These are phyloP conservation scores for Xylariaceae sp. DNA, from an alignment of 2,329 filamentous ascomycete species.

Conservation along the genomic window DNA sequence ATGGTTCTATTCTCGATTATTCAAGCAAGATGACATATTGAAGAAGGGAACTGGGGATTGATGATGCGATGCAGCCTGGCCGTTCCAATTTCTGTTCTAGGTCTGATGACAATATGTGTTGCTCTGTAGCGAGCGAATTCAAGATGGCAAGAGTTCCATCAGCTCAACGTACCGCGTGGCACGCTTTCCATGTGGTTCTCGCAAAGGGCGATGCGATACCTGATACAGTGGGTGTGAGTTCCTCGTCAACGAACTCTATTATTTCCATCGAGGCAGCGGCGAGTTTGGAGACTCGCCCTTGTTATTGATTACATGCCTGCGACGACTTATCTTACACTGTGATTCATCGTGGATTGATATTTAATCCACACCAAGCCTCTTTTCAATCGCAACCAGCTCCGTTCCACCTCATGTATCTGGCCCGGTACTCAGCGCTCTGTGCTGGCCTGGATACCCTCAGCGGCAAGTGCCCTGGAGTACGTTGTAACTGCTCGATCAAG, in stretches of 20 bases:
- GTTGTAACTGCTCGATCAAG: conserved; percentile 66
- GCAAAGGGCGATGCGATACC: too few species aligned
- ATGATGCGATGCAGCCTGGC: too few species aligned
- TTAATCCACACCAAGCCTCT: background rate
- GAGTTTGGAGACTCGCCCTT: background rate
- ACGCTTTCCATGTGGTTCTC: too few species aligned
- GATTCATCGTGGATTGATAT: background rate
- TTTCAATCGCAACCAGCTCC: background rate
- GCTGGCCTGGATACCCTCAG: conserved; percentile 51
- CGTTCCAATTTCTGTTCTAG: too few species aligned
- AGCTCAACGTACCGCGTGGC: too few species aligned
- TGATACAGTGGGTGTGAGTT: too few species aligned
- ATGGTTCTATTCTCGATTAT: background rate
- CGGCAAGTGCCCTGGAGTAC: conserved; percentile 68
- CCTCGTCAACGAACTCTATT: too few species aligned
- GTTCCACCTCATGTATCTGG: conserved; percentile 5
- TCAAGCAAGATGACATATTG: background rate
- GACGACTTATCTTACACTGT: background rate
- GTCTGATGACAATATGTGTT: too few species aligned
- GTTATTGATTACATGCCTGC: background rate
- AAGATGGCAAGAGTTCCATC: too few species aligned
- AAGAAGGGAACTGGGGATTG: too few species aligned
- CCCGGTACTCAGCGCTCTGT: conserved; percentile 35
- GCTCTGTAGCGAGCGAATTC: too few species aligned
- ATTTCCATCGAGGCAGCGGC: background rate